phyloP scores from a whole-genome alignment of 805 yeast species.

The Komagataella mondaviorum region DNA sequence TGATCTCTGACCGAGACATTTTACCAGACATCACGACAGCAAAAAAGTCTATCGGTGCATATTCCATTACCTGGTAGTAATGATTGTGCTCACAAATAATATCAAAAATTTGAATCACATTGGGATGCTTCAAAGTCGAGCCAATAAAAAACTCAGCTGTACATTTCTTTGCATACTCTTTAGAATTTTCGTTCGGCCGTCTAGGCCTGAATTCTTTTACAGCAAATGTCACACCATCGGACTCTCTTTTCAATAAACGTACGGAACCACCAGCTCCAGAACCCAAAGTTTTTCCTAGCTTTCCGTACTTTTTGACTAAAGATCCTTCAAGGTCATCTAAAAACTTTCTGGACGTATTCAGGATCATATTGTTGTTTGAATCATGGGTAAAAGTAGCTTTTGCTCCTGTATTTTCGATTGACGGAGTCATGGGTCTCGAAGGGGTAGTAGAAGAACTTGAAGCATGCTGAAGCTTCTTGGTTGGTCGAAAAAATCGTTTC shows the following conservation, averaged over 20 bases:
- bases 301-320: conserved; percentile 51
- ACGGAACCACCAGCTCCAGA: conserved; percentile 87
- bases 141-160: conserved; percentile 87
- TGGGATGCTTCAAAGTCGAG: conserved; percentile 69
- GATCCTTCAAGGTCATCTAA: conserved; percentile 40
- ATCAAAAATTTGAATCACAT: conserved; percentile 67
- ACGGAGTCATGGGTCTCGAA: conserved; percentile 21
- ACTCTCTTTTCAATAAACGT: conserved; percentile 51
- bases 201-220: conserved; percentile 73
- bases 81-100: conserved; percentile 56
- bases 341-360: conserved; percentile 20
- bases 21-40: conserved; percentile 81
- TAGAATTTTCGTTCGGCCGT: conserved; percentile 52
- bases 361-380: conserved; percentile 24
- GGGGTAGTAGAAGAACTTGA: conserved; percentile 10
- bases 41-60: conserved; percentile 73
- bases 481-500: conserved; percentile 59
- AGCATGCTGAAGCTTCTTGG: conserved; percentile 12
- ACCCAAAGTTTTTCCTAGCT: conserved; percentile 61
- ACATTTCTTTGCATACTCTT: conserved; percentile 75
- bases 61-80: conserved; percentile 76
- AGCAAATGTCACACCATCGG: conserved; percentile 64
- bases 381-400: conserved; percentile 24
- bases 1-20: conserved; percentile 71
- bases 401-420: conserved; percentile 10